These are phyloP conservation scores for Diaporthe capsici DNA, from an alignment of 2,329 filamentous ascomycete genomes.

Conservation along the genomic window DNA sequence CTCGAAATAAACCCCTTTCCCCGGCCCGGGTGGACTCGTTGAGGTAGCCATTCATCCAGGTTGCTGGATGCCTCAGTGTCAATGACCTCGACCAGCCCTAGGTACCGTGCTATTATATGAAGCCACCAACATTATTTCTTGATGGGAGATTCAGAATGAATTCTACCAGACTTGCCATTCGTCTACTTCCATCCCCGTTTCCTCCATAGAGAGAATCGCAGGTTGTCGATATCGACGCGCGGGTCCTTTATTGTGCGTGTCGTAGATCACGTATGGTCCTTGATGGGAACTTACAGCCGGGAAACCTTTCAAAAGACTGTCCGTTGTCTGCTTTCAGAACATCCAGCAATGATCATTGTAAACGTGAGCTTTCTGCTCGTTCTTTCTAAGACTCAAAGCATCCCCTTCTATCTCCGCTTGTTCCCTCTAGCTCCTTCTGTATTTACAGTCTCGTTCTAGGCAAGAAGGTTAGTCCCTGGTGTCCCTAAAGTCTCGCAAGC, in stretches of 20 bases:
- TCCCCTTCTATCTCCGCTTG: background rate
- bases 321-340: background rate
- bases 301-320: background rate
- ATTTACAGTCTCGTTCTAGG: slow-evolving; percentile 9
- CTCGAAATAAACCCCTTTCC: background rate
- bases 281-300: no score
- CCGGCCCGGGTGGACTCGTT: background rate
- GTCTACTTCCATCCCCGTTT: background rate
- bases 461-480: background rate
- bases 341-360: no score
- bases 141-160: background rate
- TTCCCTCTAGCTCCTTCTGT: no score
- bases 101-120: background rate
- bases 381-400: background rate
- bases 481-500: background rate
- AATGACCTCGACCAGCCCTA: background rate
- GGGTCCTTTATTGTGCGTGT: rapidly evolving
- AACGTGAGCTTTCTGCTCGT: background rate
- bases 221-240: background rate
- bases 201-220: no score
- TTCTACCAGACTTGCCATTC: background rate
- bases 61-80: background rate
- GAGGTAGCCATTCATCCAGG: background rate
- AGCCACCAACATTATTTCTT: background rate
- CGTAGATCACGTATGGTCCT: no score